Percentiles rank a stretch among this genome's conserved stretches.
Evolutionary conservation across 2,329 filamentous ascomycete species (phyloP).

Genomic region (Ascochyta clinopodiicola): DNA sequence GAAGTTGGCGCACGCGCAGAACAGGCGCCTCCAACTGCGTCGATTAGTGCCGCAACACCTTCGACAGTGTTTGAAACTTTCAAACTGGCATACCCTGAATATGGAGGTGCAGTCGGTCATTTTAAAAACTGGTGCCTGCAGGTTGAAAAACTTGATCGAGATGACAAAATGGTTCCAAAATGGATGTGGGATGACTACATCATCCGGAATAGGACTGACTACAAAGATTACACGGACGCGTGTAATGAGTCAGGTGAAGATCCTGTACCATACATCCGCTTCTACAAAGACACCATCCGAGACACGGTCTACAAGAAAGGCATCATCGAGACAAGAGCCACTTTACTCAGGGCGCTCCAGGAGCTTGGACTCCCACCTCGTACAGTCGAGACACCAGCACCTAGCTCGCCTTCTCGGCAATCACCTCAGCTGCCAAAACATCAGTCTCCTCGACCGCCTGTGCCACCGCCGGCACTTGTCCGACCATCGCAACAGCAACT

Average conservation of each 20-base stretch:
- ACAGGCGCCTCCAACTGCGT: not conserved
- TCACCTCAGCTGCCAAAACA: not conserved
- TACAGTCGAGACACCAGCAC: not conserved
- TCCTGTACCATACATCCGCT: conserved; percentile 37
- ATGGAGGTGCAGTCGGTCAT: conserved; percentile 39
- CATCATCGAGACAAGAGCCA: conserved; percentile 27
- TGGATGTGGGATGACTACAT: conserved; percentile 51
- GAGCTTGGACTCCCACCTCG: conserved; percentile 24
- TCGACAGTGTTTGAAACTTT: conserved; percentile 35
- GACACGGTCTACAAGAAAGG: conserved; percentile 35
- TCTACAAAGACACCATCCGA: conserved; percentile 44
- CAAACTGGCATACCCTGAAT: conserved; percentile 45
- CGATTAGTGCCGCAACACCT: not conserved
- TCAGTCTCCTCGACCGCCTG: not conserved
- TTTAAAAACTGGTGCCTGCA: conserved; percentile 41
- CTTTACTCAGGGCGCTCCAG: conserved; percentile 28
- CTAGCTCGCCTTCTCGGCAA: not conserved
- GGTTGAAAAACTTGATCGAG: conserved; percentile 35
- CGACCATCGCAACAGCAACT: not conserved
- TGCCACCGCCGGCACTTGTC: not conserved
- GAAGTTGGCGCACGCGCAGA: not conserved
- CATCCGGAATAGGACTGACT: conserved; percentile 45
- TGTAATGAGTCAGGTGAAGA: conserved; percentile 35
- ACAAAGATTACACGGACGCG: conserved; percentile 29
- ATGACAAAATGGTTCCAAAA: conserved; percentile 45